Evolutionary conservation across 2,329 filamentous ascomycete genomes (phyloP).

Genomic region (Aspergillus pseudoviridinutans): DNA sequence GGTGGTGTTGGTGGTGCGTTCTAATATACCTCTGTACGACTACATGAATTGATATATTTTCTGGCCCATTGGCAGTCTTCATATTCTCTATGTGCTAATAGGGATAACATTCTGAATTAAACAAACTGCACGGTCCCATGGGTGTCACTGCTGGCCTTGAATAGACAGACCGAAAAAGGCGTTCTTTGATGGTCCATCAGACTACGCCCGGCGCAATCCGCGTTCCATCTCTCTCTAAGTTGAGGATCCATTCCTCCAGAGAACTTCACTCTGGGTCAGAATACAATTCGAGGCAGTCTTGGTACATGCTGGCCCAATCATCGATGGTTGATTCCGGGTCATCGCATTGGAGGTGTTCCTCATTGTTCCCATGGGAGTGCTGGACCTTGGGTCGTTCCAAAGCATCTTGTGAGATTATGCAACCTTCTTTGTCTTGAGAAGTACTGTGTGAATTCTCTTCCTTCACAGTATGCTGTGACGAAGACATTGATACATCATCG

Average conservation of each 20-base stretch:
- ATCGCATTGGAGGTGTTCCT: slow-evolving; percentile 7
- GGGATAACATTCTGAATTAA: slow-evolving; percentile 12
- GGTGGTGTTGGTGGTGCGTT: slow-evolving; percentile 11
- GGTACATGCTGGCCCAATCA: slow-evolving; percentile 21
- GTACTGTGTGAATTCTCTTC: neutral
- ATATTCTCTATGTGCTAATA: neutral
- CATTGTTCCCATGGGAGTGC: neutral
- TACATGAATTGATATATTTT: slow-evolving; percentile 23
- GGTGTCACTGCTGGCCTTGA: neutral
- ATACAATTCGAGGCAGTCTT: slow-evolving; percentile 24
- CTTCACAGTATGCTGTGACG: neutral
- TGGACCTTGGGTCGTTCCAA: neutral
- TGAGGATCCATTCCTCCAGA: slow-evolving; percentile 1
- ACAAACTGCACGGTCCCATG: neutral
- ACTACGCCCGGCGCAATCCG: too few relatives aligned
- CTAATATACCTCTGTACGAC: slow-evolving; percentile 30
- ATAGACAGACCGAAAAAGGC: neutral
- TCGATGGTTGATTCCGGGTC: slow-evolving; percentile 15
- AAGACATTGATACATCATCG: neutral
- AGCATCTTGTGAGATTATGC: neutral
- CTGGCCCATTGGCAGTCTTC: neutral
- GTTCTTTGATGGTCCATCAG: neutral
- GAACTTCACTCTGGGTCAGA: slow-evolving; percentile 17
- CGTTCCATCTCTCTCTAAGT: too few relatives aligned
- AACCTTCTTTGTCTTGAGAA: neutral